Conservation (phyloP, 176 grass and related monocot species). For the Ampelocalamus luodianensis region DNA sequence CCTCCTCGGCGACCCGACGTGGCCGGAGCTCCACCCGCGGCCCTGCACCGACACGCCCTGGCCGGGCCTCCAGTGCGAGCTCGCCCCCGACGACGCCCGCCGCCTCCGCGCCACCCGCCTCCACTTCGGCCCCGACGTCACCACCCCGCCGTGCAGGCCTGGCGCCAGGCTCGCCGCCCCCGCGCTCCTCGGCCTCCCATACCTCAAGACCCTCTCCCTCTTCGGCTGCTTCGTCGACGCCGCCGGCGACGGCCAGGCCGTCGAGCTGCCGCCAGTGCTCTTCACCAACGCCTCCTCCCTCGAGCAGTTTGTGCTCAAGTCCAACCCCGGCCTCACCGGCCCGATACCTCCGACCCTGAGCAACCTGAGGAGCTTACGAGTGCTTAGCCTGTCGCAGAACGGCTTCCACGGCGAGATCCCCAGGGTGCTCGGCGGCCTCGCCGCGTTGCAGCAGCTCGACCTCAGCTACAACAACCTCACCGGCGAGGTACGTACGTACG, state of each 20-base stretch:
- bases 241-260: neutral
- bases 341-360: slow-evolving; percentile 52
- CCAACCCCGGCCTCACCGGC: slow-evolving; percentile 64
- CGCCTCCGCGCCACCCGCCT: slow-evolving; percentile 72
- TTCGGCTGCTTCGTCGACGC: slow-evolving; percentile 58
- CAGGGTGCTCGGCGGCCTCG: too few relatives aligned
- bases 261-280: slow-evolving; percentile 56
- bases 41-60: slow-evolving; percentile 91
- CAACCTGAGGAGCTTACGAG: slow-evolving; percentile 46
- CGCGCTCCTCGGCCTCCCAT: slow-evolving; percentile 61
- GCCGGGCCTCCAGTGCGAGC: slow-evolving; percentile 75
- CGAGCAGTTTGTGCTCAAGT: slow-evolving; percentile 81
- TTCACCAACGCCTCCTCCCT: slow-evolving; percentile 59
- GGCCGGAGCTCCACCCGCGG: slow-evolving; percentile 67
- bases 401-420: slow-evolving; percentile 44
- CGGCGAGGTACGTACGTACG: too few relatives aligned
- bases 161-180: slow-evolving; percentile 51
- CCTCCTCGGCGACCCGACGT: slow-evolving; percentile 66
- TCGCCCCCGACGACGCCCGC: slow-evolving; percentile 47
- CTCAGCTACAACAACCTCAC: too few relatives aligned
- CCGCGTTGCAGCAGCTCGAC: too few relatives aligned
- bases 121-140: slow-evolving; percentile 78
- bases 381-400: slow-evolving; percentile 82
- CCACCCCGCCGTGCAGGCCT: slow-evolving; percentile 56
- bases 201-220: slow-evolving; percentile 77